Evolutionary conservation across 2,329 filamentous ascomycete species (phyloP), one percentile per base, ranked within the genome.

Genomic region (Xylariales sp.): DNA sequence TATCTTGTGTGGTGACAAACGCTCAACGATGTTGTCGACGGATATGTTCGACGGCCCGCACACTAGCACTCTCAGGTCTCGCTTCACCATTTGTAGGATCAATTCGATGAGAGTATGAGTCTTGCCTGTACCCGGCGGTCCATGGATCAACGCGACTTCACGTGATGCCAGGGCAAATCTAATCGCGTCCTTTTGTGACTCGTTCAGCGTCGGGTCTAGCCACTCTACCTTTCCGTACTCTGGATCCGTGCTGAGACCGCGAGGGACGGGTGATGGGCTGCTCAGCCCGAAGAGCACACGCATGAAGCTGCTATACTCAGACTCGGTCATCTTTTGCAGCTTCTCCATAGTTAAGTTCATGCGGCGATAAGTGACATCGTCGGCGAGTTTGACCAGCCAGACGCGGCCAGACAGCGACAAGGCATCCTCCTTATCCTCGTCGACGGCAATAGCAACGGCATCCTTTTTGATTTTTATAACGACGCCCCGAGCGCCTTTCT

Each of bases 1-100:
- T 1, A 97, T 85, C 75, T 93, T 94, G 79, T 94, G 92, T 0
- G 92, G 89, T 1, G 94, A 89, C 1, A 98, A 86, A 7, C 96
- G 90, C 80, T 99, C 96, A 8, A 97, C 94, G 65, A 99, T 97
- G 77, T 99, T 99, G 85, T 99, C 96, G 0, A 99, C 96, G 0
- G 93, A 96, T 73, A 99, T 94, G 78, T 99, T 99, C 36, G 93
- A 97, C 0, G 96, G 96, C 0, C 95, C 96, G 75, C 96, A 98
- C n/a, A 98, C 95, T 1, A 98, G 85, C 10, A 98, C 84, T 1
- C 94, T 89, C 62, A 90, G 86, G 41, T 89, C 87, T 30, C 88
- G 87, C 76, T 90, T 90, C 62, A 97, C 84, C 73, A 98, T 83
- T 77, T 99, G 96, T n/a, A 97, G 84, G 68, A 99, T 97, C 12